phyloP scores from a whole-genome alignment of 176 grass and related monocot species.

The Elymus sibiricus region DNA sequence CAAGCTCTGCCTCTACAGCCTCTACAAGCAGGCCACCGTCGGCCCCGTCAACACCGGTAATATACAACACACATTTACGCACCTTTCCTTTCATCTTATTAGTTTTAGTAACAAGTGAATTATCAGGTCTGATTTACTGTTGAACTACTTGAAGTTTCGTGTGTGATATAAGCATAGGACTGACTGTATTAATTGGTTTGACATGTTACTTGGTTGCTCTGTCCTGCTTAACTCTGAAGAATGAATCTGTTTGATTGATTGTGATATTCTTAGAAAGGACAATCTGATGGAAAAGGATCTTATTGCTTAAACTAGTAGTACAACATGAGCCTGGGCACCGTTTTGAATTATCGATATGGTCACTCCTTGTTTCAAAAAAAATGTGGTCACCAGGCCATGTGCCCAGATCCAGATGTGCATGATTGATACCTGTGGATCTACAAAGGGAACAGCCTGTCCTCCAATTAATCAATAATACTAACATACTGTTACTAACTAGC shows the following conservation, averaged over 20 bases:
- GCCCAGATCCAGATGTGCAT: too few species aligned
- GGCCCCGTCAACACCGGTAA: constrained; percentile 73
- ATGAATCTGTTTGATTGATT: neutral
- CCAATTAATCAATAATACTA: neutral
- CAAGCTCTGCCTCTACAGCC: constrained; percentile 72
- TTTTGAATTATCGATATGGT: too few species aligned
- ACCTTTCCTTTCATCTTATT: too few species aligned
- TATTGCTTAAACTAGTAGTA: neutral
- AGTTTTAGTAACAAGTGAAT: too few species aligned
- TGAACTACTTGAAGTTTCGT: too few species aligned
- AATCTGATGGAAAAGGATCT: neutral
- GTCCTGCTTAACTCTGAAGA: neutral
- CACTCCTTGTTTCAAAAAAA: too few species aligned
- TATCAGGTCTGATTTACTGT: too few species aligned
- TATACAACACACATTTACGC: neutral
- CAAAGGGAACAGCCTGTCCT: neutral
- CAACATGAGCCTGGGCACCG: too few species aligned
- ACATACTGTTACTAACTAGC: neutral
- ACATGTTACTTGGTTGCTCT: too few species aligned
- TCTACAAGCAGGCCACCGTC: constrained; percentile 85
- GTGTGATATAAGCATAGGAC: too few species aligned
- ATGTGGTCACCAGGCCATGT: too few species aligned
- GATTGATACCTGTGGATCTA: neutral
- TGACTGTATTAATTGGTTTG: too few species aligned
- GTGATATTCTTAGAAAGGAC: neutral